phyloP scores from a whole-genome alignment of 1,284 basidiomycete genomes.

The Cystobasidium sp. region DNA sequence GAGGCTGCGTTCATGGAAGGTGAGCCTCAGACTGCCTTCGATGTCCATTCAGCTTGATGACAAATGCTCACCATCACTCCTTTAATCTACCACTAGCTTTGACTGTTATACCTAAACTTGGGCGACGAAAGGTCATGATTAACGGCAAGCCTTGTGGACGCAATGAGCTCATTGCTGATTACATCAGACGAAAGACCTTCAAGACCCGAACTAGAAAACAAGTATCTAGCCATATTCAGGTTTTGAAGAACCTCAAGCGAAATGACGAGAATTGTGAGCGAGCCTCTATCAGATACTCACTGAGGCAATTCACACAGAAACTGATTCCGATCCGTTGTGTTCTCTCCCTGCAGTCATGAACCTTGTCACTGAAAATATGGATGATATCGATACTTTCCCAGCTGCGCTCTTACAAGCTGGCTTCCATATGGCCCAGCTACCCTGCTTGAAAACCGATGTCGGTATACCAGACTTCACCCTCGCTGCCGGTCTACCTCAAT shows the following conservation, averaged over 20 bases:
- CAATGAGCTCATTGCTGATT: slow-evolving; percentile 62
- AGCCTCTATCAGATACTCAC: too few species aligned
- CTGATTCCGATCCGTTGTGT: too few species aligned
- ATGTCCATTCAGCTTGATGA: background rate
- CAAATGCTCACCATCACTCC: background rate
- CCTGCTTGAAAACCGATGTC: slow-evolving; percentile 28
- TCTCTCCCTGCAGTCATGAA: slow-evolving; percentile 44
- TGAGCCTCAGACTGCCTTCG: slow-evolving; percentile 40
- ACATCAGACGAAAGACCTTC: slow-evolving; percentile 60
- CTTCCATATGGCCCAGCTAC: slow-evolving; percentile 26
- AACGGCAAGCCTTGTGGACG: slow-evolving; percentile 61
- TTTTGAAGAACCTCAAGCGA: slow-evolving; percentile 57
- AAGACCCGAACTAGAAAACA: slow-evolving; percentile 57
- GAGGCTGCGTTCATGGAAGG: slow-evolving; percentile 59
- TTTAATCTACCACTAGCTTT: slow-evolving; percentile 54
- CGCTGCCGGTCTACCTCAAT: background rate
- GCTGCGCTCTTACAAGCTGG: slow-evolving; percentile 30
- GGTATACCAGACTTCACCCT: background rate
- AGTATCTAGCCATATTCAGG: slow-evolving; percentile 58
- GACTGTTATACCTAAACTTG: slow-evolving; percentile 58
- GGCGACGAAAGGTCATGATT: slow-evolving; percentile 60
- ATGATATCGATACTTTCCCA: slow-evolving; percentile 40
- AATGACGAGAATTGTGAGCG: slow-evolving; percentile 55
- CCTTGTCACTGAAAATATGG: slow-evolving; percentile 47
- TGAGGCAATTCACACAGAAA: too few species aligned